A percentile compares a stretch with the other conserved stretches of the same genome.
These are phyloP conservation scores for Botrytis hyacinthi DNA, from an alignment of 2,329 filamentous ascomycete species.

Conservation along the genomic window DNA sequence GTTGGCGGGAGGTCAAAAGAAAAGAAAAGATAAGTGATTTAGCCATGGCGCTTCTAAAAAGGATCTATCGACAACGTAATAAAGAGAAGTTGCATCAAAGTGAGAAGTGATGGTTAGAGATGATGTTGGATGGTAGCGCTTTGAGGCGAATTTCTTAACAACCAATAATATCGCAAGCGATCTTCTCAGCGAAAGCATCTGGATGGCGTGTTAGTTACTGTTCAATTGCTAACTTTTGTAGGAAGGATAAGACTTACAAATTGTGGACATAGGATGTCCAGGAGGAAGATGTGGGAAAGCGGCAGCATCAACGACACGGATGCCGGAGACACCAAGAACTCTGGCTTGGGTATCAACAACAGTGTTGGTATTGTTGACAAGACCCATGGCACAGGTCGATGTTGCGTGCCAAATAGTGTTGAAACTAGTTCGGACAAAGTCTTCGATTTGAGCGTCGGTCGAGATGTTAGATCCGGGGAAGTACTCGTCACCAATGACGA, in stretches of 20 bases:
- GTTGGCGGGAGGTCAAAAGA: not conserved
- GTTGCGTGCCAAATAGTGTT: conserved; percentile 49
- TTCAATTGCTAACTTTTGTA: not conserved
- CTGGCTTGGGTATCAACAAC: conserved; percentile 31
- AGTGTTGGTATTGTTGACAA: conserved; percentile 40
- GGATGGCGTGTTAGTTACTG: not conserved
- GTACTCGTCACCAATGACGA: conserved; percentile 26
- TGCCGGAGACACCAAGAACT: conserved; percentile 28
- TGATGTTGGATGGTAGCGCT: not conserved
- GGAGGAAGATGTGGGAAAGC: conserved; percentile 37
- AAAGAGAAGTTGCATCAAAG: not conserved
- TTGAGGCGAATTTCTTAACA: not conserved
- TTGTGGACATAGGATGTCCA: conserved; percentile 44
- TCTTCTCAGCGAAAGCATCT: conserved; percentile 46
- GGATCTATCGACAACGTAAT: not conserved
- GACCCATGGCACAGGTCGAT: conserved; percentile 58
- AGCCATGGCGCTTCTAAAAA: conserved; percentile 2
- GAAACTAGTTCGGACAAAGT: conserved; percentile 34
- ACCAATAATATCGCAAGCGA: conserved; percentile 33
- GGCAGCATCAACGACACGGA: conserved; percentile 33
- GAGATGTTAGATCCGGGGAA: conserved; percentile 26
- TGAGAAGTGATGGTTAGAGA: not conserved
- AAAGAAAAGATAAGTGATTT: not conserved
- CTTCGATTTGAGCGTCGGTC: conserved; percentile 31
- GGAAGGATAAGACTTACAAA: conserved; percentile 37